Base-by-base conservation (phyloP, 2,329 filamentous ascomycete species). In the Alternaria sp. region DNA sequence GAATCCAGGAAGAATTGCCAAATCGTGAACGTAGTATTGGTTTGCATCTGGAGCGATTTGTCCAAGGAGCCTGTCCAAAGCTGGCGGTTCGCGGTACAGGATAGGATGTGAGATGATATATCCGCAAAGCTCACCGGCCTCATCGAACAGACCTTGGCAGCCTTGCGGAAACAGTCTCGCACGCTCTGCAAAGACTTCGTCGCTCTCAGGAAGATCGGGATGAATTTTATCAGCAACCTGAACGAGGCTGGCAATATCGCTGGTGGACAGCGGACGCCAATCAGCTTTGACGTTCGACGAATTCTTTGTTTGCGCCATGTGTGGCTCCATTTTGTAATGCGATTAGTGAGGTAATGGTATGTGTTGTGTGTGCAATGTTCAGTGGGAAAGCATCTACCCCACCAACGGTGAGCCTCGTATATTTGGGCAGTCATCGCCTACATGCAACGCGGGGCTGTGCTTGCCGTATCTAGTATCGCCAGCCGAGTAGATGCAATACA, bases 21-120 rank as follows among this genome's bases (percentile, higher is more conserved):
- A 26, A 44, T 70, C 67, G 39, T 70, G 67, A 36, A 70, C 61
- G 26, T 67, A 70, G 22, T 67, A 70, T 43, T 68, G 66, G 16
- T 67, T 57, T 14, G 64, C 56, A 28, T 61, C 48, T 4, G 22
- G 7, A 52, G 22, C 47, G 48, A 20, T 6, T 36, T 36, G 12
- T 16, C 32, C 32, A 14, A 36, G 32, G 1, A 36, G 32, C 32
- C 14, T 14, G 14, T 36, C 32, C 4, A 36, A 2, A 36, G 32
- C 32, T 16, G 32, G 32, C 0, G 32, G 32, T 36, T 36, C 32
- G 32, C 32, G 32, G 1, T 32, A 44, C 2, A 26, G 22, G 6
- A 70, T 68, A 2, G 66, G 67, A 55, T 68, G 67, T 4, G 66
- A 68, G 22, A 70, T 61, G 12, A 57, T 44, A 18, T 70, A 70